These are phyloP conservation scores for Tricholoma saponaceum DNA, from an alignment of 768 basidiomycete genomes.

Conservation along the genomic window DNA sequence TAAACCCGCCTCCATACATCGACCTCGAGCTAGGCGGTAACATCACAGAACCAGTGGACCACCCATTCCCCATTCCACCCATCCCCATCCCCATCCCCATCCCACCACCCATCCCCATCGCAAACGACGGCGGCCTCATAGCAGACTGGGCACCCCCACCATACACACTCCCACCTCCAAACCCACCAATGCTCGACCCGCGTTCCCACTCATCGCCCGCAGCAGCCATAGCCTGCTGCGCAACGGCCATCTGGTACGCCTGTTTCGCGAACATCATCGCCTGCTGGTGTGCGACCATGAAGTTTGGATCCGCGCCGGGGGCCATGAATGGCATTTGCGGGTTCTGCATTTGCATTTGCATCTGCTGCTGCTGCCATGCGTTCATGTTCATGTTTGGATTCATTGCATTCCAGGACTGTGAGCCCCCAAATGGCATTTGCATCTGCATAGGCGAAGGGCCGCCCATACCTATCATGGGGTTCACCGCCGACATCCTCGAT, in stretches of 20 bases:
- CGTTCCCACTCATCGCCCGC: conserved; percentile 94
- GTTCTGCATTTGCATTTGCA: conserved; percentile 11
- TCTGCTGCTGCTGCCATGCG: conserved; percentile 15
- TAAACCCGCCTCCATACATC: conserved; percentile 54
- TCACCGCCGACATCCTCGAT: conserved; percentile 37
- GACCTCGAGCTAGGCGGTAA: conserved; percentile 49
- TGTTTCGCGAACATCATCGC: conserved; percentile 87
- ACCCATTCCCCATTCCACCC: conserved; percentile 36
- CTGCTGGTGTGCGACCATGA: conserved; percentile 77
- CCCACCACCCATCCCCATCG: conserved; percentile 26
- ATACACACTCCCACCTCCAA: conserved; percentile 42
- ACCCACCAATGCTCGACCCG: conserved; percentile 49
- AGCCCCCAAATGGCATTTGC: conserved; percentile 16
- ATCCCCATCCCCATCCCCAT: conserved; percentile 13
- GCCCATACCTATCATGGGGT: conserved; percentile 41
- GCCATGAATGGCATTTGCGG: conserved; percentile 43
- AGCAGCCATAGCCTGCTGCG: conserved; percentile 84
- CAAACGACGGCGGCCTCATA: conserved; percentile 26
- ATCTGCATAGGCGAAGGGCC: conserved; percentile 32
- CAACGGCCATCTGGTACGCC: conserved; percentile 86
- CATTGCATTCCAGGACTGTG: conserved; percentile 19
- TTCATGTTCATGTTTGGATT: conserved; percentile 24
- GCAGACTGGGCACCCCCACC: conserved; percentile 32
- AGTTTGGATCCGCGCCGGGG: conserved; percentile 46
- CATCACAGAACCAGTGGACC: conserved; percentile 43